phyloP scores from a whole-genome alignment of 768 basidiomycete species.

The Leucosporidium scottii region DNA sequence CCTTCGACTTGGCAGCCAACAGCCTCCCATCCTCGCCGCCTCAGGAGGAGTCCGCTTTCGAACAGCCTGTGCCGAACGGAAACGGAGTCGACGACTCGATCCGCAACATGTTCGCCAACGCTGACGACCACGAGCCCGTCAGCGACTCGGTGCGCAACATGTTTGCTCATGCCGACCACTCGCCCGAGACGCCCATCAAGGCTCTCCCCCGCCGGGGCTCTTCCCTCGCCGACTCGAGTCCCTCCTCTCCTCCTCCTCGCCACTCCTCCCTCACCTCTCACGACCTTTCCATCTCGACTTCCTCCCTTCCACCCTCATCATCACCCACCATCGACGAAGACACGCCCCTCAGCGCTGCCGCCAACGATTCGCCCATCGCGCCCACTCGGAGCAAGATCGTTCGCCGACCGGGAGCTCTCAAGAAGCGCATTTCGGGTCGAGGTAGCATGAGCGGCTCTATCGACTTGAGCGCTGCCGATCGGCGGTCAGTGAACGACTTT shows the following conservation, averaged over 20 bases:
- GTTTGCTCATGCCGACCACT: too few species aligned
- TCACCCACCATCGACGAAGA: background rate
- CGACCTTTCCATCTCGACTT: background rate
- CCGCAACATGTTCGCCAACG: background rate
- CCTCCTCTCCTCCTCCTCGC: too few species aligned
- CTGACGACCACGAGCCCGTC: too few species aligned
- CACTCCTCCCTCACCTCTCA: too few species aligned
- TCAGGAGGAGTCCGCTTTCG: background rate
- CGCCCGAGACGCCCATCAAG: too few species aligned
- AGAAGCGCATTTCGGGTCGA: background rate
- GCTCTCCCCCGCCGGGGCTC: too few species aligned
- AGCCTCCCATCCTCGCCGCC: background rate
- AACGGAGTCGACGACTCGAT: conserved; percentile 12
- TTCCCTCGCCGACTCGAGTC: too few species aligned
- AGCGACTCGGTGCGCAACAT: too few species aligned
- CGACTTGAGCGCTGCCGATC: background rate
- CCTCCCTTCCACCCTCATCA: background rate
- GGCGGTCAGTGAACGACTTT: background rate
- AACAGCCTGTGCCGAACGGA: conserved; percentile 2
- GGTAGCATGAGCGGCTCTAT: background rate
- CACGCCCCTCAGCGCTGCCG: background rate
- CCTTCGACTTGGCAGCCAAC: too few species aligned
- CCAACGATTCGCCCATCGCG: background rate
- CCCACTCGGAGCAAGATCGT: background rate
- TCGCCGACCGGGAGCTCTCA: background rate